Base-by-base conservation (phyloP, 2,329 filamentous ascomycete genomes). In the Penicillium glabrum region DNA sequence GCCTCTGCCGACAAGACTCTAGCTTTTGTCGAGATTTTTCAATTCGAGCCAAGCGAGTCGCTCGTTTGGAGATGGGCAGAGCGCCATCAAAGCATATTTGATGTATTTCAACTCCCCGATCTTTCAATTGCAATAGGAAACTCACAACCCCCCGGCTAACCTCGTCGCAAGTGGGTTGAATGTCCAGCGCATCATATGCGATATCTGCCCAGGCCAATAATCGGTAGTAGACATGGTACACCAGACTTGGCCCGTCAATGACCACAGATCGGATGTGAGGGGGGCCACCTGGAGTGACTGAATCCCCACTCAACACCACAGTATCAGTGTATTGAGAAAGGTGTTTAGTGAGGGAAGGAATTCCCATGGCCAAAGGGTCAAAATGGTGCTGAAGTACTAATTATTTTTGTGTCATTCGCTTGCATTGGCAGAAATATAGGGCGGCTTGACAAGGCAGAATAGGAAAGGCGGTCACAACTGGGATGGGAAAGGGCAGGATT, bases 51-150 rank as follows among this genome's bases (percentile, higher is more conserved):
- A 87, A 75, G 5, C 91, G 83, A 7, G 86, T 84, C 0, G 76
- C 70, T 33, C 82, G 80, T 69, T 96, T 96, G 5, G 79, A 73
- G 0, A 71, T 57, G 0, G 93, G 93, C 1, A 98, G 80, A 54
- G 85, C 87, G 14, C 92, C 92, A 72, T 98, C 93, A 66, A 98
- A 97, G 70, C 89, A 92, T 52, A 97, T 89, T 46, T 82, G 85
- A 56, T 84, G 77, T 63, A 95, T 81, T 46, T 75, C 75, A 49
- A 89, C 81, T 52, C 83, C 80, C 56, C 81, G 79, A 3, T 67
- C 67, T 49, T 79, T 77, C 16, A 96, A 73, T 35, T 80, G 72
- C 24, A 87, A 76, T 1, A 96, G 78, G 81, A 88, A 93, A 23
- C 72, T 70, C 50, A 88, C 71, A 3, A 85, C 82, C 19, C 82